Conservation (phyloP, 2,329 filamentous ascomycete species). For the Colletotrichum lupini region DNA sequence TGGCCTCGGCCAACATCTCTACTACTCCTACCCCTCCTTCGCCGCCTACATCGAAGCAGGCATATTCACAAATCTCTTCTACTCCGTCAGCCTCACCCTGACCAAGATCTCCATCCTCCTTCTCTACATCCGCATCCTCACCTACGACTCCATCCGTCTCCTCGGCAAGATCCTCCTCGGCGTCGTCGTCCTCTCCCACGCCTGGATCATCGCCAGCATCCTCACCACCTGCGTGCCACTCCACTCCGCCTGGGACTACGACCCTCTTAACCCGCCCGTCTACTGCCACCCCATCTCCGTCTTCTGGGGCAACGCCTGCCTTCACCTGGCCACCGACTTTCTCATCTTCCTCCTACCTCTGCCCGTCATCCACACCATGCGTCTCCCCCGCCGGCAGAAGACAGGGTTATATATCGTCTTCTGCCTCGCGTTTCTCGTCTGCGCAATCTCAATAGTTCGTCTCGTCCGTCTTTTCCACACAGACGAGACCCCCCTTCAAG, state of each 20-base stretch:
- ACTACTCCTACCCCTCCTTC: constrained; percentile 5
- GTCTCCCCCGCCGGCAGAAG: constrained; percentile 55
- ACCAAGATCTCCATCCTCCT: constrained; percentile 40
- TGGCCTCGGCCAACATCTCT: constrained; percentile 31
- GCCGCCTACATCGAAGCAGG: constrained; percentile 25
- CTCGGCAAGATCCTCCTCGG: constrained; percentile 38
- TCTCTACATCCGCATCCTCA: constrained; percentile 40
- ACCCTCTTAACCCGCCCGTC: neutral
- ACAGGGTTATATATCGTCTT: constrained; percentile 50
- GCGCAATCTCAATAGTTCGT: constrained; percentile 47
- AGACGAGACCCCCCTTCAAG: constrained; percentile 17
- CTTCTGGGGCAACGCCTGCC: constrained; percentile 41
- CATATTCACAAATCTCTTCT: constrained; percentile 34
- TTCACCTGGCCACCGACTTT: constrained; percentile 41
- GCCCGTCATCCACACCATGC: constrained; percentile 54
- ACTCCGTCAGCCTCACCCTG: constrained; percentile 36
- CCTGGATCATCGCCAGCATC: constrained; percentile 39
- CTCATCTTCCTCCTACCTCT: constrained; percentile 49
- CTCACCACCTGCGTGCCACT: constrained; percentile 39
- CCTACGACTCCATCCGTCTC: constrained; percentile 40
- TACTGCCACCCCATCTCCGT: constrained; percentile 37
- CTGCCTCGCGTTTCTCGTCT: constrained; percentile 54
- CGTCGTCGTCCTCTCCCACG: constrained; percentile 36
- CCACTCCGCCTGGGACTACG: constrained; percentile 33
- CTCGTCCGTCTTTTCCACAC: constrained; percentile 42